Evolutionary conservation across 768 basidiomycete genomes (phyloP), one percentile per base, ranked within the genome.

Genomic region (Boletus sp.): DNA sequence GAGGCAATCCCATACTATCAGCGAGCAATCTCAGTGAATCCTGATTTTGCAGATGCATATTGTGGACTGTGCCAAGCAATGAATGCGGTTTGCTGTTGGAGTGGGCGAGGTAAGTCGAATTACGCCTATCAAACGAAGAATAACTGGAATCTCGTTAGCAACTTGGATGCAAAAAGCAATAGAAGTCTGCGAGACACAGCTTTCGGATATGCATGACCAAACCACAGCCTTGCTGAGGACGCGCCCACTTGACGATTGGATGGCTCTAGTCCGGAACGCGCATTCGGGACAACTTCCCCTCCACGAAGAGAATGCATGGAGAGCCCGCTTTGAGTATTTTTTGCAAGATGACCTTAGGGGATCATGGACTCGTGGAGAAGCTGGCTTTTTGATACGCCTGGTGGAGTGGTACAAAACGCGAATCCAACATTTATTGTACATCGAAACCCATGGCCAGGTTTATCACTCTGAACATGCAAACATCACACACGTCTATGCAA

Each of bases 11-110:
- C 68, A 12, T 82, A 77, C 65, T 82, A 81, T 51, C 67, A 73
- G 14, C 72, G 78, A 11, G 80, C 80, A 4, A 71, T 79, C 17
- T 58, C 68, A 17, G 67, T 68, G 14, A 79, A 80, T 58, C 75
- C 79, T 7, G 60, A 72, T 15, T 75, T 82, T 18, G 70, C 77
- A 0, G 81, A 82, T 57, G 80, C 79, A 1, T 69, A 79, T 14
- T 80, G 79, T 57, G 80, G 80, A 17, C 60, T 80, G n/a, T 75
- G 68, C 46, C 78, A 76, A 52, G 73, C 81, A 14, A 73, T 77
- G 37, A 74, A 71, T 50, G 76, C 81, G 0, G 67, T 82, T 11
- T 82, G 80, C 60, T 76, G 78, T 60, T 82, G 78, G 78, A 45
- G 67, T 71, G 56, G 76, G 66, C 44, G 74, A 71, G n/a, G 67